A percentile compares a stretch with the other conserved stretches of the same genome.
Conservation (phyloP, 2,329 filamentous ascomycete species). For the Pestalotiopsis sp. region DNA sequence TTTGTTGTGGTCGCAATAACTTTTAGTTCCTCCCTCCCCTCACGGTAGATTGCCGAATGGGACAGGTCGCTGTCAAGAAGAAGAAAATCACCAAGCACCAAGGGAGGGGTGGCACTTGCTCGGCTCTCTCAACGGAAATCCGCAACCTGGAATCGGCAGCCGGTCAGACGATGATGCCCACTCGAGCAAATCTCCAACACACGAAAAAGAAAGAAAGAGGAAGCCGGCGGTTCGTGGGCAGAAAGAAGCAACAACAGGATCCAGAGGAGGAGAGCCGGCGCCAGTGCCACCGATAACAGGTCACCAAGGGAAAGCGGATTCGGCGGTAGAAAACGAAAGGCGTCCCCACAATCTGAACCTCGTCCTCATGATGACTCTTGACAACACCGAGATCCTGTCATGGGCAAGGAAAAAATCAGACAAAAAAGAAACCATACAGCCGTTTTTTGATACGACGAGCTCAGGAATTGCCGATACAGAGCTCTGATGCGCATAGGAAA, state of each 20-base stretch:
- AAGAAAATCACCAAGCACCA: not conserved
- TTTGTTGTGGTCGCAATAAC: not conserved
- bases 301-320: not conserved
- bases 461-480: not conserved
- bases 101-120: not conserved
- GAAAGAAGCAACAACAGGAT: not conserved
- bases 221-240: not conserved
- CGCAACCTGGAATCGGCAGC: not conserved
- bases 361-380: not conserved
- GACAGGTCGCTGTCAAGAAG: not conserved
- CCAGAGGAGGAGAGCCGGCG: not conserved
- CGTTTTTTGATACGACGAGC: not conserved
- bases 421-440: not conserved
- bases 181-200: not conserved
- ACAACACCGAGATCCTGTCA: not conserved
- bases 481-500: not conserved
- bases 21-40: not conserved
- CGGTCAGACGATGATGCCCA: not conserved
- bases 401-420: not conserved
- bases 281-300: not conserved
- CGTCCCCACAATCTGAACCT: not conserved
- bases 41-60: not conserved
- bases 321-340: not conserved
- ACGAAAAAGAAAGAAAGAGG: not conserved
- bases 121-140: not conserved